Conservation (phyloP, 2,329 filamentous ascomycete species). For the Colletotrichum simmondsii region DNA sequence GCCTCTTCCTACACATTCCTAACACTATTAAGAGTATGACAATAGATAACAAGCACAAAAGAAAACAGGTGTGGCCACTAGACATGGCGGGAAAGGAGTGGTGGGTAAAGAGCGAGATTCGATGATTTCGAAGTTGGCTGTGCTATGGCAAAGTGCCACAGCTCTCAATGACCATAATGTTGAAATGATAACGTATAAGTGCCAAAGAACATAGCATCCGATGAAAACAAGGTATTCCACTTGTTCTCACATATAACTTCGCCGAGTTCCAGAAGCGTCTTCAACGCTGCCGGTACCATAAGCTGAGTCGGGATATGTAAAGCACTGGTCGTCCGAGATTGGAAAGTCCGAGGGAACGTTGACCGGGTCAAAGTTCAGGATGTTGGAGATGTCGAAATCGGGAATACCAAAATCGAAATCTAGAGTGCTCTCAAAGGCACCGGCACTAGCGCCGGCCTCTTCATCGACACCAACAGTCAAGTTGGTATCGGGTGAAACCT, state of each 20-base stretch:
- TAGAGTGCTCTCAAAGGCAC: too few relatives aligned
- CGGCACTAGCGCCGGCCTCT: too few relatives aligned
- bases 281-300: not conserved
- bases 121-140: not conserved
- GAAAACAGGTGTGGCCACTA: not conserved
- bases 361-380: not conserved
- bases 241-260: constrained; percentile 67
- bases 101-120: not conserved
- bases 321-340: not conserved
- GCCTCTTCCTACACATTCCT: not conserved
- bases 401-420: not conserved
- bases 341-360: not conserved
- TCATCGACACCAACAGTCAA: not conserved
- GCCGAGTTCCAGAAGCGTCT: constrained; percentile 36
- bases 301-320: not conserved
- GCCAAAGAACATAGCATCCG: not conserved
- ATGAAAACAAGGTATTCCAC: not conserved
- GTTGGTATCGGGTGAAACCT: not conserved
- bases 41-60: not conserved
- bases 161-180: not conserved
- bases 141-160: not conserved
- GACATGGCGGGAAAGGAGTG: not conserved
- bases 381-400: not conserved
- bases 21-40: not conserved
- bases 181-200: not conserved